These are phyloP conservation scores for Fraxinus quadrangulata DNA, from an alignment of 257 asterid genomes.

Conservation along the genomic window DNA sequence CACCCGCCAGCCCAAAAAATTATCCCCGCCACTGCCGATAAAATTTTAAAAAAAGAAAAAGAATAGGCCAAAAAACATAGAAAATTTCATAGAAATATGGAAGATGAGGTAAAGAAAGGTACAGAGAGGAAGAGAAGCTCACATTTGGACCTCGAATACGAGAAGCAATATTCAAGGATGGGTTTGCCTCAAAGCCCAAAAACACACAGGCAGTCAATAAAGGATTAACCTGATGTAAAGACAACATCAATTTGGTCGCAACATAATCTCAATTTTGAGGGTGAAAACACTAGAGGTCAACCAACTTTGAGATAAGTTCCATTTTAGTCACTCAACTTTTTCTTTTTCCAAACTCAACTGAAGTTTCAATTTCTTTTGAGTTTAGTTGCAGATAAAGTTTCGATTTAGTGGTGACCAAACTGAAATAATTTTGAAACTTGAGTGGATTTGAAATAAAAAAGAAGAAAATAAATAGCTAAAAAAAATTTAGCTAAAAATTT, in stretches of 20 bases:
- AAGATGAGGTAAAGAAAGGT: conserved; percentile 5
- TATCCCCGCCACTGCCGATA: too few relatives aligned
- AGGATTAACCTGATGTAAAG: conserved; percentile 59
- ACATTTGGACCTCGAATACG: conserved; percentile 98
- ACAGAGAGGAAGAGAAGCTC: conserved; percentile 40
- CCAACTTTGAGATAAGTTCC: conserved; percentile 2
- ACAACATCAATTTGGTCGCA: conserved; percentile 14
- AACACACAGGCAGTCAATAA: conserved; percentile 63
- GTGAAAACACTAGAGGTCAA: neutral
- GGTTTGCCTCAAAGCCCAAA: conserved; percentile 92
- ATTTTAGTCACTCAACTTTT: neutral
- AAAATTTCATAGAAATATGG: conserved; percentile 17
- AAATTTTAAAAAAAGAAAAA: neutral
- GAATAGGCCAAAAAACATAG: conserved; percentile 8
- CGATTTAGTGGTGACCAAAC: neutral
- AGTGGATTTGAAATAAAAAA: neutral
- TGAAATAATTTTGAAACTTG: neutral
- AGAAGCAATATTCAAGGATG: conserved; percentile 60
- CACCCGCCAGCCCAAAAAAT: too few relatives aligned
- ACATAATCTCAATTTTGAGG: conserved; percentile 5
- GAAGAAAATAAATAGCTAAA: neutral
- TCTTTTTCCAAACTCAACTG: neutral
- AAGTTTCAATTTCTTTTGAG: neutral
- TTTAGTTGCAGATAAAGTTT: neutral
- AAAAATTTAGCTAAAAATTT: neutral